These are phyloP conservation scores for Arachnomyces sp. DNA, from an alignment of 2,329 filamentous ascomycete genomes.

Conservation along the genomic window DNA sequence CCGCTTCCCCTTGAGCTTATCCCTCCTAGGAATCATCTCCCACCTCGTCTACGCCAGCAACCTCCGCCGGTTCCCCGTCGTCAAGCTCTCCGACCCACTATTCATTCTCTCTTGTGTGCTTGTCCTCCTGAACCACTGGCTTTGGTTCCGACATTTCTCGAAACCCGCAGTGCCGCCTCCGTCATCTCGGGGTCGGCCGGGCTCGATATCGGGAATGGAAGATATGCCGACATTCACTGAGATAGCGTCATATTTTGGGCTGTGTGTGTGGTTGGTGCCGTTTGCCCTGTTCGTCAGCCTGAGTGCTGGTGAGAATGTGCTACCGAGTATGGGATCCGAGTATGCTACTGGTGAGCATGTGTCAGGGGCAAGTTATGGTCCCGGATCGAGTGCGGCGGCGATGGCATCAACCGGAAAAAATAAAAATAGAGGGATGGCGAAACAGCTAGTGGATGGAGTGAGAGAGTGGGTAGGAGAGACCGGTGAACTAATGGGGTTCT, in stretches of 20 bases:
- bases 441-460: conserved; percentile 53
- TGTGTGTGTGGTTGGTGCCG: conserved; percentile 94
- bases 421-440: conserved; percentile 54
- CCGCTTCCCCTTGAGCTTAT: conserved; percentile 71
- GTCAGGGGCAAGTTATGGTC: conserved; percentile 8
- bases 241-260: conserved; percentile 90
- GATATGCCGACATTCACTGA: conserved; percentile 76
- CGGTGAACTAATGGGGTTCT: conserved; percentile 55
- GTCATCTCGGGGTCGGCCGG: conserved; percentile 9
- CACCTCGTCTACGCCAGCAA: conserved; percentile 87
- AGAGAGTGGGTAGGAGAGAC: conserved; percentile 56
- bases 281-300: conserved; percentile 93
- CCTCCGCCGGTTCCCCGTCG: conserved; percentile 65
- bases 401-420: conserved; percentile 25
- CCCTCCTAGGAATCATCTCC: conserved; percentile 66
- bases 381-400: conserved; percentile 20
- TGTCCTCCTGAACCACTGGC: conserved; percentile 82
- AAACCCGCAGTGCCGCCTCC: conserved; percentile 35
- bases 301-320: conserved; percentile 87
- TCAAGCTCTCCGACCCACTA: conserved; percentile 78
- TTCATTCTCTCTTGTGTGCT: conserved; percentile 79
- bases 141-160: conserved; percentile 94
- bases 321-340: conserved; percentile 84
- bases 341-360: conserved; percentile 50
- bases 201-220: conserved; percentile 27